A percentile compares a stretch with the other conserved stretches of the same genome.
Conservation (phyloP, 2,329 filamentous ascomycete genomes). For the Hymenoscyphus fraxineus region DNA sequence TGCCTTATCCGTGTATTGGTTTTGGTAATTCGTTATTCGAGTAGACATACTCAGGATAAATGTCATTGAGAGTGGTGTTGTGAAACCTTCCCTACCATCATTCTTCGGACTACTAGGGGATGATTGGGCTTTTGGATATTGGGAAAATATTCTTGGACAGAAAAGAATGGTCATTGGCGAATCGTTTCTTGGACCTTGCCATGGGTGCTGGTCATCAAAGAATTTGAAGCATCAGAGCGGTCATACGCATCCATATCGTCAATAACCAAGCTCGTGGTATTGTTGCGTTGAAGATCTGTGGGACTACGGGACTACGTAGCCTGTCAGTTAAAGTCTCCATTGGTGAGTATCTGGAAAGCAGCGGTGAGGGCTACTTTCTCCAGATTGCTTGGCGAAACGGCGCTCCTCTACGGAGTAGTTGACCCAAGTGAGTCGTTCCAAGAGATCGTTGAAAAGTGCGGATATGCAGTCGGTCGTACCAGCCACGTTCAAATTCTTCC, state of each 20-base stretch:
- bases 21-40: neutral
- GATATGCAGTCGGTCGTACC: neutral
- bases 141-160: neutral
- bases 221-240: neutral
- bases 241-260: neutral
- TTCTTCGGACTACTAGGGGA: neutral
- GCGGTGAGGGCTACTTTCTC: slow-evolving; percentile 21
- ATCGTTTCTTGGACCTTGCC: neutral
- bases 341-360: slow-evolving; percentile 18
- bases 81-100: neutral
- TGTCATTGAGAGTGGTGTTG: neutral
- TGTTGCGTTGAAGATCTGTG: slow-evolving; percentile 18
- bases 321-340: slow-evolving; percentile 15
- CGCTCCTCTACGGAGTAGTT: neutral
- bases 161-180: neutral
- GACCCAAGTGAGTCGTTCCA: neutral
- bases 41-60: slow-evolving; percentile 1
- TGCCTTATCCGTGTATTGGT: slow-evolving; percentile 2
- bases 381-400: slow-evolving; percentile 9
- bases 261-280: neutral
- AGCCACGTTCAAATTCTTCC: neutral
- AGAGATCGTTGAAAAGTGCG: neutral
- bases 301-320: slow-evolving; percentile 23
- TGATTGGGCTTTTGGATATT: neutral
- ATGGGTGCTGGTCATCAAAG: neutral